Evolutionary conservation across 2,329 filamentous ascomycete species (phyloP).

Genomic region (Cercospora brassicicola): DNA sequence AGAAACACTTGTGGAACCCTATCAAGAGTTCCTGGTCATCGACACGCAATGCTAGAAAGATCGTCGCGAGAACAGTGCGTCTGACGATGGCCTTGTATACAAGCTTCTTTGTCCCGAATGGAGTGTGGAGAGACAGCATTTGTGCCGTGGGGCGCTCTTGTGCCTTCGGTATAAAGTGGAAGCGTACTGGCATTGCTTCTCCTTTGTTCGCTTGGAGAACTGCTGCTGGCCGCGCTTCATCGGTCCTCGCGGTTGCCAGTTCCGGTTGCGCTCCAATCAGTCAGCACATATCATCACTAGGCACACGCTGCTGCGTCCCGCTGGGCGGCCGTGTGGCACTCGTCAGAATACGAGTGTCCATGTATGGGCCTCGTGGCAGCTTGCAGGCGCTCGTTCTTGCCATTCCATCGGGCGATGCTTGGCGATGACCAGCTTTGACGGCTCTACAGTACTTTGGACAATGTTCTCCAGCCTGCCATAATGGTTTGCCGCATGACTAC

Average conservation of each 20-base stretch:
- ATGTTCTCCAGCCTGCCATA: not conserved
- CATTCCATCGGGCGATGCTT: not conserved
- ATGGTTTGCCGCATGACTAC: not conserved
- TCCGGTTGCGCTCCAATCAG: not conserved
- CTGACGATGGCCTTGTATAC: not conserved
- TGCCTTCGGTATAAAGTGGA: not conserved
- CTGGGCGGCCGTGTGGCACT: not conserved
- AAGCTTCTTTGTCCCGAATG: not conserved
- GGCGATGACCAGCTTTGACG: not conserved
- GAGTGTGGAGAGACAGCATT: not conserved
- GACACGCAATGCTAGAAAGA: not conserved
- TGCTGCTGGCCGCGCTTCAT: not conserved
- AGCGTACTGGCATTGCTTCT: not conserved
- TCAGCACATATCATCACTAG: not conserved
- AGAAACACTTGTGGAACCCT: not conserved
- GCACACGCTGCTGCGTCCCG: not conserved
- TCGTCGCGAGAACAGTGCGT: not conserved
- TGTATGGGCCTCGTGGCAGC: not conserved
- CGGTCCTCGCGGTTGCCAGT: not conserved
- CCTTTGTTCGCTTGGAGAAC: not conserved
- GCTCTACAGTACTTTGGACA: not conserved
- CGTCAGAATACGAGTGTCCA: not conserved
- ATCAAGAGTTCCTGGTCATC: not conserved
- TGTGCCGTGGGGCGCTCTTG: not conserved
- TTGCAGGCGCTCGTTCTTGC: not conserved